Evolutionary conservation across 75 land plant genomes (phyloP).

Genomic region (Azolla pinnata): DNA sequence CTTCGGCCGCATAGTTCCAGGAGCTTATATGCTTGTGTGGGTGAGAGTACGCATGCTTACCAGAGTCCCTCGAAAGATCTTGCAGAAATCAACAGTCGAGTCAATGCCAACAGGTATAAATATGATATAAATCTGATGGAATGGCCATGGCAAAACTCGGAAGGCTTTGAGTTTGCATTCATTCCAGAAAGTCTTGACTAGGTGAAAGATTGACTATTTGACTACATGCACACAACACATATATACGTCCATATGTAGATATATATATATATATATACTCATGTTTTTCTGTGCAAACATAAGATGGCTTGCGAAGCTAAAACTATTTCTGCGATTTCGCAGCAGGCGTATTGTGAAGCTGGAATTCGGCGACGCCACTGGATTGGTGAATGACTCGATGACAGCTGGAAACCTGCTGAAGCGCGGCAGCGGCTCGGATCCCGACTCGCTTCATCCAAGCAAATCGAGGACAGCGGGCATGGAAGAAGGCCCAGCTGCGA

Average conservation of each 20-base stretch:
- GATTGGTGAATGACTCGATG: conserved; percentile 40
- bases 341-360: conserved; percentile 40
- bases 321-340: background rate
- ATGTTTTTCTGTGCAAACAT: too few relatives aligned
- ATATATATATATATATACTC: too few relatives aligned
- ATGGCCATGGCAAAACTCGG: background rate
- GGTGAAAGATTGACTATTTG: background rate
- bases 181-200: background rate
- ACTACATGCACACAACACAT: too few relatives aligned
- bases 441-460: background rate
- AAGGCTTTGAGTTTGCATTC: background rate
- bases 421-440: background rate
- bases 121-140: background rate
- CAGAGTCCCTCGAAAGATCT: conserved; percentile 98
- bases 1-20: conserved; percentile 67
- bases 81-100: conserved; percentile 73
- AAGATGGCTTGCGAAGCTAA: too few relatives aligned
- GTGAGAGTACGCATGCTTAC: conserved; percentile 97
- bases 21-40: conserved; percentile 95
- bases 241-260: too few relatives aligned
- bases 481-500: background rate
- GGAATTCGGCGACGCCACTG: conserved; percentile 47
- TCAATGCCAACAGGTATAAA: too few relatives aligned
- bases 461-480: background rate
- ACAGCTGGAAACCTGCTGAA: conserved; percentile 35